Percentiles rank a stretch among this genome's conserved stretches.
These are phyloP conservation scores for Linnemannia hyalina DNA, from an alignment of 192 early-diverging fungal species.

Conservation along the genomic window DNA sequence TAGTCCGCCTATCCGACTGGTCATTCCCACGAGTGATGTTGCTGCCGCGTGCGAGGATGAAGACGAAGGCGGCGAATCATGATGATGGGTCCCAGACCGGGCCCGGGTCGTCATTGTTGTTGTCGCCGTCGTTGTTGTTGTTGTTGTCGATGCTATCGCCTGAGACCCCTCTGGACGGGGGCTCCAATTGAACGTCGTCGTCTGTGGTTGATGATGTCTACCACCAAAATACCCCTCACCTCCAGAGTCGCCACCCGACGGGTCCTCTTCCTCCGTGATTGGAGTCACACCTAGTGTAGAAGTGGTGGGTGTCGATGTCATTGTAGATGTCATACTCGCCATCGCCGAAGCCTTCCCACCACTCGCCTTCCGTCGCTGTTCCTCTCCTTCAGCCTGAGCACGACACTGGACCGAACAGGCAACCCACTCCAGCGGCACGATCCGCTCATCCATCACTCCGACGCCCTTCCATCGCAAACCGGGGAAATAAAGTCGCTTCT, in stretches of 20 bases:
- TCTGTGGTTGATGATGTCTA: background rate
- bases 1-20: background rate
- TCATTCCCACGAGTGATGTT: background rate
- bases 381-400: conserved; percentile 21
- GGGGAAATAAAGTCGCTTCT: conserved; percentile 41
- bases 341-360: background rate
- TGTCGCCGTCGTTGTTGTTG: too few species aligned
- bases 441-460: conserved; percentile 56
- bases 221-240: background rate
- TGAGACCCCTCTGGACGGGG: background rate
- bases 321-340: background rate
- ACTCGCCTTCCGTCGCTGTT: background rate
- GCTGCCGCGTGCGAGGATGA: background rate
- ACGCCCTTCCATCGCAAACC: conserved; percentile 52
- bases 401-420: conserved; percentile 53
- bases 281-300: background rate
- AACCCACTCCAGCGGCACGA: conserved; percentile 51
- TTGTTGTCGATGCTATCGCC: background rate
- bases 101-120: background rate
- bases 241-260: background rate
- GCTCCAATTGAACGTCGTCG: background rate
- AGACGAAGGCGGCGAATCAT: background rate
- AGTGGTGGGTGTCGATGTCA: background rate
- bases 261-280: background rate
- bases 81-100: background rate